Conservation (phyloP, 768 basidiomycete species). For the Coprinopsis sp. region DNA sequence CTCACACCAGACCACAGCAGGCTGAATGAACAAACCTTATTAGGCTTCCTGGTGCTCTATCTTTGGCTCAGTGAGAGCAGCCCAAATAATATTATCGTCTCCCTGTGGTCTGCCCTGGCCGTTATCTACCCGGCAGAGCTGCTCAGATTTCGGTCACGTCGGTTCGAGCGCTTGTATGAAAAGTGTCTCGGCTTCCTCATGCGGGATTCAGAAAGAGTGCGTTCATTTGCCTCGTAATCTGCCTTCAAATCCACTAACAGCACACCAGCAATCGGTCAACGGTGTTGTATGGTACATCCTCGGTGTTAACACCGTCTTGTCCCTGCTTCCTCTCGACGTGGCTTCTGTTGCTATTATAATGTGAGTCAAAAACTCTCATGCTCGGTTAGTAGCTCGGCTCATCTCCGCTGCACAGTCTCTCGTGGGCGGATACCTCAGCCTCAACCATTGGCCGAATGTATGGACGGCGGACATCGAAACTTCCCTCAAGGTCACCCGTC, state of each 20-base stretch:
- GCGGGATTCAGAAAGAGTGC: conserved; percentile 82
- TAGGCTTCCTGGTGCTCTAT: conserved; percentile 41
- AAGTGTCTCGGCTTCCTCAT: conserved; percentile 73
- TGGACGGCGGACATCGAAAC: conserved; percentile 58
- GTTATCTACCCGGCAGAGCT: conserved; percentile 72
- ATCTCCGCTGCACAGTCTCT: conserved; percentile 55
- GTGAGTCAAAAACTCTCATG: no score
- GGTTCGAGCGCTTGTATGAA: conserved; percentile 71
- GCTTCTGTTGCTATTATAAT: conserved; percentile 88
- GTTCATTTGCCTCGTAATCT: conserved; percentile 11
- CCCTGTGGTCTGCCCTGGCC: conserved; percentile 61
- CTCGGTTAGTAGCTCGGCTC: no score
- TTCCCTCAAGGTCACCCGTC: conserved; percentile 38
- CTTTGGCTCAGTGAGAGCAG: conserved; percentile 51
- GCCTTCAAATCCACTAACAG: conserved; percentile 1
- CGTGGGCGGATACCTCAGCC: conserved; percentile 94
- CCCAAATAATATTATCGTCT: conserved; percentile 55
- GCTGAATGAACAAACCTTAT: conserved; percentile 2
- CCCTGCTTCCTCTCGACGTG: conserved; percentile 77
- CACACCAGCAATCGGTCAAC: conserved; percentile 58
- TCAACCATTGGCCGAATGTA: conserved; percentile 88
- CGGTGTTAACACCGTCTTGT: conserved; percentile 74
- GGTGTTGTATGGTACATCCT: conserved; percentile 91
- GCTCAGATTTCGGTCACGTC: conserved; percentile 60
- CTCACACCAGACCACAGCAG: conserved; percentile 6